phyloP scores from a whole-genome alignment of 2,329 filamentous ascomycete species.

The Arthroderma sp. region DNA sequence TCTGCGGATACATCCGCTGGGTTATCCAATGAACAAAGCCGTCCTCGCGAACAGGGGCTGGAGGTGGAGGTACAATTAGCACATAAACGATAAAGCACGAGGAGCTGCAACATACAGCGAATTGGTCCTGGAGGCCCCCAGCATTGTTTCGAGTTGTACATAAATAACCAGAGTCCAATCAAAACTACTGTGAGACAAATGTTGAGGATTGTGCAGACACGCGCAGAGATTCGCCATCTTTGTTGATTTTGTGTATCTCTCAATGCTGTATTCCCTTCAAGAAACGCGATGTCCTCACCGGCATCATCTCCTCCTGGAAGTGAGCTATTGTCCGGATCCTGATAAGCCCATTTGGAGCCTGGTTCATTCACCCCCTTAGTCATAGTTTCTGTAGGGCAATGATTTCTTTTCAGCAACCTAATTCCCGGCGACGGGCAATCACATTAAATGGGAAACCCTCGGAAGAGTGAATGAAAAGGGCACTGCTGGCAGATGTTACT shows the following conservation, averaged over 20 bases:
- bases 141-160: neutral
- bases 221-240: constrained; percentile 5
- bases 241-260: neutral
- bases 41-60: constrained; percentile 8
- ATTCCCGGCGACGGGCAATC: no score
- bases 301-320: neutral
- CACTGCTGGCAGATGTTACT: no score
- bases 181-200: constrained; percentile 4
- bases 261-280: neutral
- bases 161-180: neutral
- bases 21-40: constrained; percentile 7
- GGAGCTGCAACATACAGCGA: constrained; percentile 1
- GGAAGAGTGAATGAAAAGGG: no score
- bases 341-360: no score
- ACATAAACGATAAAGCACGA: neutral
- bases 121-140: neutral
- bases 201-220: constrained; percentile 4
- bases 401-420: no score
- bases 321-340: neutral
- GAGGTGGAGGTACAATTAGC: neutral
- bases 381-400: no score
- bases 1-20: constrained; percentile 4
- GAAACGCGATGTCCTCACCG: constrained; percentile 2
- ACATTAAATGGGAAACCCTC: no score
- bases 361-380: no score